A percentile compares a stretch with the other conserved stretches of the same genome.
Conservation (phyloP, 768 basidiomycete species). For the Stropharia rugosoannulata region DNA sequence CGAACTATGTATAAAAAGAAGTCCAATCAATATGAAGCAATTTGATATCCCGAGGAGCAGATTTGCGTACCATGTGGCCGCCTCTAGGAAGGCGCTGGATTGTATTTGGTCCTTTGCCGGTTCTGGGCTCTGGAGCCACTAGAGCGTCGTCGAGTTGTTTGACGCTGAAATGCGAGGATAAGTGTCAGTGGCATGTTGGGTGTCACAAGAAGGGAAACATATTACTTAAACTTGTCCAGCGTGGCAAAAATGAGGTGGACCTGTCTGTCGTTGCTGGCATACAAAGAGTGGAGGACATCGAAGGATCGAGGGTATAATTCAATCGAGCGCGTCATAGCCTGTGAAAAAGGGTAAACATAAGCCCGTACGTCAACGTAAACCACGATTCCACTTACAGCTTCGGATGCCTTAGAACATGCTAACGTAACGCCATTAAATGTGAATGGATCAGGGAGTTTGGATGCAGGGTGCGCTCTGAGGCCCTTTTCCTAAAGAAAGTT, state of each 20-base stretch:
- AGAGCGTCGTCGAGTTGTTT: conserved; percentile 1
- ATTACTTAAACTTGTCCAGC: conserved; percentile 3
- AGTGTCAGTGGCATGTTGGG: not conserved
- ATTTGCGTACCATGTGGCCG: conserved; percentile 6
- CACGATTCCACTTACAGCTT: conserved; percentile 1
- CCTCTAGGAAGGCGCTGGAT: conserved; percentile 3
- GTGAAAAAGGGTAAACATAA: not conserved
- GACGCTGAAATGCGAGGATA: not conserved
- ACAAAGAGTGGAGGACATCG: not conserved
- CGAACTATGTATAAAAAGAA: not conserved
- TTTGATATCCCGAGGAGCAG: not conserved
- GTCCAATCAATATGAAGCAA: not conserved
- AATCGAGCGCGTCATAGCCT: conserved; percentile 5
- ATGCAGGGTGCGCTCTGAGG: conserved; percentile 3
- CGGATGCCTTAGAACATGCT: conserved; percentile 4
- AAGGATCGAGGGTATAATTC: conserved; percentile 3
- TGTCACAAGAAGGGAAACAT: no score
- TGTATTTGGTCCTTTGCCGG: not conserved
- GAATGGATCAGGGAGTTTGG: conserved; percentile 8
- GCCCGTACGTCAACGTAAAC: no score
- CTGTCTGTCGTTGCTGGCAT: not conserved
- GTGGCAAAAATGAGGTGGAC: conserved; percentile 6
- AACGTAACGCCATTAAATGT: conserved; percentile 8
- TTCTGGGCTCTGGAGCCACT: not conserved
- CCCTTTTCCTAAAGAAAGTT: conserved; percentile 1